Conservation (phyloP, 192 early-diverging fungal species). For the Globomyces pollinis-pini region DNA sequence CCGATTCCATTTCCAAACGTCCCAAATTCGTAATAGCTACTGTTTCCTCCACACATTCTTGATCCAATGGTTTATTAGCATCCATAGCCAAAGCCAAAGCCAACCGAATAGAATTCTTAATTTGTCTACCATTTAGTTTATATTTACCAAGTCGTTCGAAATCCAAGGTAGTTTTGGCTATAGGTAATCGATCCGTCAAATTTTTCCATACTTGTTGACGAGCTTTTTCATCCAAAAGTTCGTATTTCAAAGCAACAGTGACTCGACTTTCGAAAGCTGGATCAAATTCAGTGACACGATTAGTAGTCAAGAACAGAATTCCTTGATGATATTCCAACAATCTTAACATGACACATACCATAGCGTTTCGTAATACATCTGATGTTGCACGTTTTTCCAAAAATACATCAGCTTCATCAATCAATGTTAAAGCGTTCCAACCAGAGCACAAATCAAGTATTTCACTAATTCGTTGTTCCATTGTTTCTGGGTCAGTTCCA, state of each 20-base stretch:
- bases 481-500: constrained; percentile 40
- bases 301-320: constrained; percentile 60
- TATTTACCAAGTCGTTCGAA: constrained; percentile 16
- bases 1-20: constrained; percentile 25
- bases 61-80: constrained; percentile 16
- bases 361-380: constrained; percentile 47
- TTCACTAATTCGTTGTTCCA: constrained; percentile 41
- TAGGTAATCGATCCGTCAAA: constrained; percentile 23
- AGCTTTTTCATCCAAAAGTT: constrained; percentile 29
- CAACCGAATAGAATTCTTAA: constrained; percentile 36
- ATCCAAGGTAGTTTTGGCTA: constrained; percentile 15
- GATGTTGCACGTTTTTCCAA: constrained; percentile 38
- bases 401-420: constrained; percentile 57
- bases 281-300: constrained; percentile 50
- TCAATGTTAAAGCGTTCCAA: constrained; percentile 47
- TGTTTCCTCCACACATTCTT: constrained; percentile 32
- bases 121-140: constrained; percentile 37
- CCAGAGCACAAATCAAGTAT: constrained; percentile 44
- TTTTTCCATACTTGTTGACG: constrained; percentile 44
- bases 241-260: constrained; percentile 44
- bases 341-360: constrained; percentile 51
- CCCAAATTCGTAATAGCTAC: constrained; percentile 32
- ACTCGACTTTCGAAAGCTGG: constrained; percentile 46
- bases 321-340: constrained; percentile 56
- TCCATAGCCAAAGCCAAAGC: constrained; percentile 33